phyloP scores from a whole-genome alignment of 257 asterid species.

The Salvia miltiorrhiza region DNA sequence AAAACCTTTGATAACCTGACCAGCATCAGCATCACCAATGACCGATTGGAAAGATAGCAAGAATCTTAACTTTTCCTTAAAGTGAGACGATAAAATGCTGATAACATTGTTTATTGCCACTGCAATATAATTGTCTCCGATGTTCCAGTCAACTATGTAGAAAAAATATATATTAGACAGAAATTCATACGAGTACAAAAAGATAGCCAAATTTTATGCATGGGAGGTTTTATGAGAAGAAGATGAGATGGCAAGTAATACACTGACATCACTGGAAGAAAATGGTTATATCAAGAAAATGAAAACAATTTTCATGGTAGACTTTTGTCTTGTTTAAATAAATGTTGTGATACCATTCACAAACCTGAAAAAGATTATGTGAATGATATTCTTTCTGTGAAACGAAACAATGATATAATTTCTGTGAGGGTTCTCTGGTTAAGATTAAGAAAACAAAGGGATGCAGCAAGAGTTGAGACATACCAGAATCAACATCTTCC shows the following conservation, averaged over 20 bases:
- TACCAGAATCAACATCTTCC: constrained; percentile 86
- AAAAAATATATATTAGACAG: constrained; percentile 22
- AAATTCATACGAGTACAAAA: constrained; percentile 10
- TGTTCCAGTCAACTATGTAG: constrained; percentile 79
- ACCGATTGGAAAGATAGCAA: constrained; percentile 46
- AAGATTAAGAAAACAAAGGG: constrained; percentile 2
- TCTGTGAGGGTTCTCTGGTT: constrained; percentile 11
- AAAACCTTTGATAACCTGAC: constrained; percentile 47
- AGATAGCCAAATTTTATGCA: not conserved
- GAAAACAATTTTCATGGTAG: not conserved
- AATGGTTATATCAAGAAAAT: not conserved
- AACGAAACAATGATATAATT: not conserved
- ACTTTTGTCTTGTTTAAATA: not conserved
- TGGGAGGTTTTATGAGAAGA: not conserved
- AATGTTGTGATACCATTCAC: not conserved
- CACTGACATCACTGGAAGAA: constrained; percentile 4
- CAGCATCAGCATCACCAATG: constrained; percentile 52
- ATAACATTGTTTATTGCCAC: constrained; percentile 63
- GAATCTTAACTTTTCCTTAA: constrained; percentile 56
- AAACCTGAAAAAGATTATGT: not conserved
- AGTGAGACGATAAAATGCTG: constrained; percentile 55
- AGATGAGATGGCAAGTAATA: constrained; percentile 5
- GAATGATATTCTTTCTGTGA: not conserved
- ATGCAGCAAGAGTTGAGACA: constrained; percentile 17
- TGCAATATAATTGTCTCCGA: constrained; percentile 59